phyloP scores from a whole-genome alignment of 345 rosid species.

The Citrus trifoliata region DNA sequence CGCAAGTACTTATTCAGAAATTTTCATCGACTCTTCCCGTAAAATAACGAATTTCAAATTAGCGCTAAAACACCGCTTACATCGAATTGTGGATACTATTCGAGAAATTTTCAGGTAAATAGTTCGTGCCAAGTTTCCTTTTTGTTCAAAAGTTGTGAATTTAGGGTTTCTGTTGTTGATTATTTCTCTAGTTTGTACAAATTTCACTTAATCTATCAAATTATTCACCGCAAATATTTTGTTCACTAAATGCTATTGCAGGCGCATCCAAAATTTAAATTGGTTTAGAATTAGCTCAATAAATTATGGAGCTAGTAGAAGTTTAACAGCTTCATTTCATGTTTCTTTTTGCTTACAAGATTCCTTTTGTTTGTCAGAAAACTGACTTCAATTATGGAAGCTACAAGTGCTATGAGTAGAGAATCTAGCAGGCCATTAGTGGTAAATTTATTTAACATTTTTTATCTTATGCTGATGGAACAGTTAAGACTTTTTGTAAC shows the following conservation, averaged over 20 bases:
- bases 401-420: constrained; percentile 19
- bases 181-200: not conserved
- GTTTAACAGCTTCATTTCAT: not conserved
- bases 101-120: constrained; percentile 5
- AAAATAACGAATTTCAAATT: not conserved
- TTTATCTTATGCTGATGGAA: not conserved
- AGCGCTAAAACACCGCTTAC: not conserved
- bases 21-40: not conserved
- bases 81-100: not conserved
- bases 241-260: not conserved
- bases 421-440: constrained; percentile 20
- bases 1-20: not conserved
- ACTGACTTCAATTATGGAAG: constrained; percentile 18
- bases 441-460: constrained; percentile 11
- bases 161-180: not conserved
- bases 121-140: not conserved
- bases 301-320: not conserved
- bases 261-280: not conserved
- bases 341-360: not conserved
- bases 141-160: not conserved
- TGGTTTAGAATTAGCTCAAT: not conserved
- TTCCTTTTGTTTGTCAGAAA: constrained; percentile 7
- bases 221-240: not conserved
- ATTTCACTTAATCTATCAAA: not conserved
- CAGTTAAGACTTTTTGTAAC: not conserved